Conservation (phyloP, 1,284 basidiomycete genomes). For the Ustilago esculenta region DNA sequence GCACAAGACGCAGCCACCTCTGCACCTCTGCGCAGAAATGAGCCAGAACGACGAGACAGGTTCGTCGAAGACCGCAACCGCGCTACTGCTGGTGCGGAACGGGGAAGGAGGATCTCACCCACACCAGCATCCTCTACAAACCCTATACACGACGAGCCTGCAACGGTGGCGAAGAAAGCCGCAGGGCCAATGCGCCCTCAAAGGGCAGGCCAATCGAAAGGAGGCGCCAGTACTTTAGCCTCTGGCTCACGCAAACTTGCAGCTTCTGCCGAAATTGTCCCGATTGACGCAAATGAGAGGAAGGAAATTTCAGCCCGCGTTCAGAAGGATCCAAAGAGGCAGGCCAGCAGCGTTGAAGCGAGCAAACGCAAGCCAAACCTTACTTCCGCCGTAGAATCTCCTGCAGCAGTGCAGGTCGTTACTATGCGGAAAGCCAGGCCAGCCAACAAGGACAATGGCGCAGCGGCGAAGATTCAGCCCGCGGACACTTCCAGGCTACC, state of each 20-base stretch:
- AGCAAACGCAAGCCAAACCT: not conserved
- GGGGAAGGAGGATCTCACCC: not conserved
- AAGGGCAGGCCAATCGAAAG: not conserved
- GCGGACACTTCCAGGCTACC: not conserved
- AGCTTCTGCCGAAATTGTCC: not conserved
- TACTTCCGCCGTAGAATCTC: not conserved
- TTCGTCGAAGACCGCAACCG: not conserved
- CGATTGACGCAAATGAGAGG: not conserved
- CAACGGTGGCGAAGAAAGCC: not conserved
- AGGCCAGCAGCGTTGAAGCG: not conserved
- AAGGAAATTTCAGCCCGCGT: not conserved
- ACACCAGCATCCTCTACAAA: not conserved
- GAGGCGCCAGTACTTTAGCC: not conserved
- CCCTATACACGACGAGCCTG: not conserved
- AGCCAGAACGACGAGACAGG: not conserved
- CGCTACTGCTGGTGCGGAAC: not conserved
- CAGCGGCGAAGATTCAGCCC: not conserved
- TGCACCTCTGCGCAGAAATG: not conserved
- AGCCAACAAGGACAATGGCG: not conserved
- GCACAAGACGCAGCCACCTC: not conserved
- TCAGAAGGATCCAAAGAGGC: not conserved
- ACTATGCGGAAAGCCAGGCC: constrained; percentile 25
- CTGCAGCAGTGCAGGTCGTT: constrained; percentile 20
- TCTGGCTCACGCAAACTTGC: not conserved
- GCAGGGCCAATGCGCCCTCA: not conserved